Evolutionary conservation across 2,329 filamentous ascomycete species (phyloP).

Genomic region (Byssochlamys sp.): DNA sequence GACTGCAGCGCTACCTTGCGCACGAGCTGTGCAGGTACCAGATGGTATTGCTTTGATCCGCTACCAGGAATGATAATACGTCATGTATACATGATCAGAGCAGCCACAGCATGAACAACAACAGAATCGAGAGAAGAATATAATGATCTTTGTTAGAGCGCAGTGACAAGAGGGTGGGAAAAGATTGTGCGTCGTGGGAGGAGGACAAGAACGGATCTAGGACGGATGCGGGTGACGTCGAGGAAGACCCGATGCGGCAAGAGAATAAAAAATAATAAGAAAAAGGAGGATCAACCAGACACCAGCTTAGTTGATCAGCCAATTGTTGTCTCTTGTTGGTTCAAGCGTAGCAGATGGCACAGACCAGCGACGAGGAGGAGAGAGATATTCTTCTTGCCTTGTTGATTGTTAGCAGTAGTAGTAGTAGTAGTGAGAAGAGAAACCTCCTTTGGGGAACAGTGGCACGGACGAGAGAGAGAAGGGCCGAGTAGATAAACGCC

Average conservation of each 20-base stretch:
- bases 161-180: background rate
- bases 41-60: constrained; percentile 12
- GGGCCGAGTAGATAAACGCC: background rate
- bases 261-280: background rate
- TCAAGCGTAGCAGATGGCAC: background rate
- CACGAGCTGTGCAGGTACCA: constrained; percentile 1
- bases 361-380: background rate
- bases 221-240: background rate
- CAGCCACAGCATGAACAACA: constrained; percentile 5
- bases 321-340: background rate
- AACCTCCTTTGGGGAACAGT: background rate
- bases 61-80: constrained; percentile 18
- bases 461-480: background rate
- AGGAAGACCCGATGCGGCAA: background rate
- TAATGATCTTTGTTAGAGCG: background rate
- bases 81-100: constrained; percentile 17
- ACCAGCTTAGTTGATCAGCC: background rate
- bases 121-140: background rate
- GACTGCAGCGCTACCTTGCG: constrained; percentile 4
- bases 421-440: background rate
- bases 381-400: background rate
- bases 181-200: background rate
- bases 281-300: background rate
- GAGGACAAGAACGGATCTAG: background rate
- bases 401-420: too few relatives aligned